Base-by-base conservation (phyloP, 2,329 filamentous ascomycete species). In the Penicillium frequentans region DNA sequence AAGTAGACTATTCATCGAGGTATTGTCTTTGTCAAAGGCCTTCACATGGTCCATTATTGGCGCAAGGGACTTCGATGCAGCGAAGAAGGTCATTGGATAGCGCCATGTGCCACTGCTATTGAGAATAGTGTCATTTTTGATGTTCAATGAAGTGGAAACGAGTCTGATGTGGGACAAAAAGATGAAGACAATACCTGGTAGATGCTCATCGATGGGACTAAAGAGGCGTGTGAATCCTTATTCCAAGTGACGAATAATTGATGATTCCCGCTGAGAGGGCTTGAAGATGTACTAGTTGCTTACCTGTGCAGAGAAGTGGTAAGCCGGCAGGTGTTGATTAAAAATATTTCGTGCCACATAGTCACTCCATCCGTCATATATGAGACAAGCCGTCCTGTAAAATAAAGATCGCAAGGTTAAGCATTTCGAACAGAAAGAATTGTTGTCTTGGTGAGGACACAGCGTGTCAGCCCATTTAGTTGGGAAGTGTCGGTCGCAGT, bases 221-320 rank as follows among this genome's bases (percentile, higher is more conserved):
- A 21, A 47, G 14, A 56, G 43, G 19, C 48, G 43, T 2, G n/a
- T 4, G 19, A 31, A 52, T 13, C 29, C 43, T 33, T 52, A 49
- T 31, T 56, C 35, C 24, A 3, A 1, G 5, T 5, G 24, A 26
- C 6, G 24, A 26, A 26, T 7, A 2, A 26, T 6, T 26, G 24
- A 26, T 26, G 6, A 7, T 6, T 1, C 24, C 24, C 6, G 6
- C 24, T 7, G 24, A 7, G 24, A 7, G 24, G 6, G 24, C 16
- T 33, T 57, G 19, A 52, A 48, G 37, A 57, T 56, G 10, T 49
- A 19, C 19, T 19, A 49, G 13, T 43, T 49, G 44, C 44, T 49
- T 9, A 54, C 53, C 8, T 56, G 54, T n/a, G 51, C 56, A 23
- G 49, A 51, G 45, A 59, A 63, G 9, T 54, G 50, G 45, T 56